Evolutionary conservation across 768 basidiomycete species (phyloP).

Genomic region (Mycena sanguinolenta): DNA sequence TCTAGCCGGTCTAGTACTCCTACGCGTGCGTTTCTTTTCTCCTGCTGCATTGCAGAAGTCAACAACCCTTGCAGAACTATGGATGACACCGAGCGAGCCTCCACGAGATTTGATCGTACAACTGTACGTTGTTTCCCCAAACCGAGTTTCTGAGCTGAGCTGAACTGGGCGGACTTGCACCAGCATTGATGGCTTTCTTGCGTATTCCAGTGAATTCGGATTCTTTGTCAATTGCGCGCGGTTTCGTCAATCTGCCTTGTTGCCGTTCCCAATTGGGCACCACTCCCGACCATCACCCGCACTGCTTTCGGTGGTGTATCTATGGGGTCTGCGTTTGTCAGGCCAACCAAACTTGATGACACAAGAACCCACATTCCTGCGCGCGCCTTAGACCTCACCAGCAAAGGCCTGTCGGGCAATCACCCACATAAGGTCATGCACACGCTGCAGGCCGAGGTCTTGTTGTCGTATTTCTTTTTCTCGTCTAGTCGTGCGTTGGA

Average conservation of each 20-base stretch:
- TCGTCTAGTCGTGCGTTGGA: constrained; percentile 62
- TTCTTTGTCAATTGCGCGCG: constrained; percentile 69
- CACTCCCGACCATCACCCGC: constrained; percentile 53
- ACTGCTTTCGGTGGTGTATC: constrained; percentile 53
- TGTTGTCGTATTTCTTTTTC: constrained; percentile 71
- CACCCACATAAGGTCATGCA: constrained; percentile 61
- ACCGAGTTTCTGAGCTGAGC: not conserved
- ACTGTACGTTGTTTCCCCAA: constrained; percentile 43
- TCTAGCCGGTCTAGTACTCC: not conserved
- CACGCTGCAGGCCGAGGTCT: constrained; percentile 61
- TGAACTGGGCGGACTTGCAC: not conserved
- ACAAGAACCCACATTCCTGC: constrained; percentile 54
- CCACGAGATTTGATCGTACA: constrained; percentile 45
- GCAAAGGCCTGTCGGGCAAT: constrained; percentile 51
- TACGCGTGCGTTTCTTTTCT: not conserved
- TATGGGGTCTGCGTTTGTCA: constrained; percentile 54
- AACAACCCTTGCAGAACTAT: not conserved
- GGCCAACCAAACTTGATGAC: constrained; percentile 42
- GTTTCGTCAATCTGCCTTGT: constrained; percentile 55
- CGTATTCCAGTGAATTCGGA: constrained; percentile 64
- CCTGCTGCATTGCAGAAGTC: not conserved
- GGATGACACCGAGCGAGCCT: constrained; percentile 44
- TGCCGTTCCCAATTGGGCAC: constrained; percentile 49
- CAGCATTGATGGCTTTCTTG: constrained; percentile 57
- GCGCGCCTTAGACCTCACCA: constrained; percentile 55